Percentiles rank a stretch among this genome's conserved stretches.
Evolutionary conservation across 495 filamentous ascomycete genomes (phyloP).

Genomic region (Neurospora sublineolata): DNA sequence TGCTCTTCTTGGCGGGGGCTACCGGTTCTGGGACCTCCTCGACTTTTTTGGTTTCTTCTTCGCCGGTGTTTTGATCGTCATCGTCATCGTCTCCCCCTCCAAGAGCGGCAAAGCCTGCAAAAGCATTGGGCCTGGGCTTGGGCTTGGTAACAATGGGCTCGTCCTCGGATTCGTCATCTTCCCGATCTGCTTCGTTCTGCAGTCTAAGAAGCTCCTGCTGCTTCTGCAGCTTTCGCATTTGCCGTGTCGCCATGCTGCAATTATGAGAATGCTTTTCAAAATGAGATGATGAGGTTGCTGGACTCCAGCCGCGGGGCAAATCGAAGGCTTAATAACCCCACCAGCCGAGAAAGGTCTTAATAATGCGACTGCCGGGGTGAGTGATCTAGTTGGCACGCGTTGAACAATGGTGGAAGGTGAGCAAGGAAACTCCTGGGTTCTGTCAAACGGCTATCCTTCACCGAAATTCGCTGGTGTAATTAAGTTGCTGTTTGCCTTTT

Average conservation of each 20-base stretch:
- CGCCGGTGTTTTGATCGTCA: conserved; percentile 29
- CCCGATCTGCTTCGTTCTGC: conserved; percentile 25
- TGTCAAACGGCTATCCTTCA: background rate
- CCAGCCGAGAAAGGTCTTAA: background rate
- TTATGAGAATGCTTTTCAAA: conserved; percentile 4
- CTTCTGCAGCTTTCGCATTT: conserved; percentile 67
- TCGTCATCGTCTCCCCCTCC: conserved; percentile 28
- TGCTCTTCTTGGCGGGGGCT: conserved; percentile 35
- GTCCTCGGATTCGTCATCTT: conserved; percentile 34
- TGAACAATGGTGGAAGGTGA: background rate
- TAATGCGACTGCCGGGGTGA: background rate
- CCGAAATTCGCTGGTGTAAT: background rate
- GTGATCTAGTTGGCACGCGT: background rate
- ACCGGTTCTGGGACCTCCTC: conserved; percentile 25
- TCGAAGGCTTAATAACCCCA: background rate
- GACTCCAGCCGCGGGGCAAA: background rate
- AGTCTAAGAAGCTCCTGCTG: conserved; percentile 44
- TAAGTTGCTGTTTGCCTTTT: background rate
- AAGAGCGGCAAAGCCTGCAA: conserved; percentile 41
- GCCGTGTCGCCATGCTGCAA: conserved; percentile 61
- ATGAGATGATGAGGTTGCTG: background rate
- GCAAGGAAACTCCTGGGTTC: background rate
- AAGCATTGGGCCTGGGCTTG: conserved; percentile 31
- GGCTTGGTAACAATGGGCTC: conserved; percentile 29
- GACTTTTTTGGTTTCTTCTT: conserved; percentile 36